These are phyloP conservation scores for Bassia scoparia DNA, from an alignment of 148 eudicot species.

Conservation along the genomic window DNA sequence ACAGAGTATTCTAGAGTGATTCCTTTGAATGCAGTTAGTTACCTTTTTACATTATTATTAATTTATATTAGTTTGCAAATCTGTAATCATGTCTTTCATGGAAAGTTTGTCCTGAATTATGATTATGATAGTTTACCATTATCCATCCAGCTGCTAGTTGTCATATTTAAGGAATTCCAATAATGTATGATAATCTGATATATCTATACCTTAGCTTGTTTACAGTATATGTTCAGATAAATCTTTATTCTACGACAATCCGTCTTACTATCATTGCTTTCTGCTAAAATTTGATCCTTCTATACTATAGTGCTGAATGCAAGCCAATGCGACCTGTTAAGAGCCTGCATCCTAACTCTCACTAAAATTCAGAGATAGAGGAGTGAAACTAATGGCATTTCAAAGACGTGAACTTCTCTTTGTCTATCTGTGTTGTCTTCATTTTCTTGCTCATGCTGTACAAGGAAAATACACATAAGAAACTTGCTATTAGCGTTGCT, in stretches of 20 bases:
- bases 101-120: background rate
- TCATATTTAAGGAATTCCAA: background rate
- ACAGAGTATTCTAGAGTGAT: too few species aligned
- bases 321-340: too few species aligned
- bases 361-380: background rate
- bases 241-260: background rate
- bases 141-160: too few species aligned
- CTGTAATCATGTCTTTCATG: background rate
- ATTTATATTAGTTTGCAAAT: too few species aligned
- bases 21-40: too few species aligned
- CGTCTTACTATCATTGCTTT: background rate
- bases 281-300: too few species aligned
- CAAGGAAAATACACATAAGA: constrained; percentile 1
- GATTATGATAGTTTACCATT: background rate
- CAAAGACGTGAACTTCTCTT: background rate
- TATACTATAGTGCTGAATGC: too few species aligned
- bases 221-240: background rate
- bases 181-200: too few species aligned
- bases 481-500: constrained; percentile 5
- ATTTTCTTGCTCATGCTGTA: background rate
- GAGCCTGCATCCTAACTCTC: background rate
- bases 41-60: too few species aligned
- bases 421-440: constrained; percentile 3
- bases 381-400: constrained; percentile 7
- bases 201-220: background rate